Base-by-base conservation (phyloP, 768 basidiomycete genomes). In the Filobasidium wieringae region DNA sequence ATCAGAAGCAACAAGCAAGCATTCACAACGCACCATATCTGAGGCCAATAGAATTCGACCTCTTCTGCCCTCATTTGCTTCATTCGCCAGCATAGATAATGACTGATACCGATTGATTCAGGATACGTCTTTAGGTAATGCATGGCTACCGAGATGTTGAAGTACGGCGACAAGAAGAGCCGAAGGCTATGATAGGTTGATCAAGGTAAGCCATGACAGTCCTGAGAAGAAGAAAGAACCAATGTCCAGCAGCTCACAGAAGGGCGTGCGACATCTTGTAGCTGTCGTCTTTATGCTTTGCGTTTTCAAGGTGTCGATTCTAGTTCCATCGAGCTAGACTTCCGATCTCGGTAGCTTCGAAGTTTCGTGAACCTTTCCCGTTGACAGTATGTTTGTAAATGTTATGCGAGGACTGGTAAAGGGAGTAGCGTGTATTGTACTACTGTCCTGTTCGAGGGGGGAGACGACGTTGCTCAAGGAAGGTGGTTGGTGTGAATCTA, bases 111-210 rank as follows among this genome's bases (percentile, higher is more conserved):
- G 41, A 78, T 76, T 30, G 71, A 74, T 57, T 73, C 72, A 4
- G 76, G 73, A 61, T 78, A 76, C 2, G 74, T 74, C 65, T 77
- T 77, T 60, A 78, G 73, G 63, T 96, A 96, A 66, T 84, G 82
- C 63, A 96, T 83, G 30, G 91, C 91, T 65, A 92, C 85, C 77
- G 92, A 87, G 55, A 93, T 86, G 11, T 86, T 87, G 77, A 95
- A 96, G 78, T 88, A 96, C 33, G 88, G 86, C 19, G 88, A 89
- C 57, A 92, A 84, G 72, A 95, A 93, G 50, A 96, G 83, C 30
- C 91, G 85, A 55, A 96, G 81, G 53, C 54, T 51, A 26, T 7
- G 24, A 11, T 15, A 43, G 37, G 37, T 19, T 5, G 19, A n/a
- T 19, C 32, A 19, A 14, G 15, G 30, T 24, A n/a, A 30, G 34